Base-by-base conservation (phyloP, 176 grass and related monocot genomes). In the Tuctoria greenei region DNA sequence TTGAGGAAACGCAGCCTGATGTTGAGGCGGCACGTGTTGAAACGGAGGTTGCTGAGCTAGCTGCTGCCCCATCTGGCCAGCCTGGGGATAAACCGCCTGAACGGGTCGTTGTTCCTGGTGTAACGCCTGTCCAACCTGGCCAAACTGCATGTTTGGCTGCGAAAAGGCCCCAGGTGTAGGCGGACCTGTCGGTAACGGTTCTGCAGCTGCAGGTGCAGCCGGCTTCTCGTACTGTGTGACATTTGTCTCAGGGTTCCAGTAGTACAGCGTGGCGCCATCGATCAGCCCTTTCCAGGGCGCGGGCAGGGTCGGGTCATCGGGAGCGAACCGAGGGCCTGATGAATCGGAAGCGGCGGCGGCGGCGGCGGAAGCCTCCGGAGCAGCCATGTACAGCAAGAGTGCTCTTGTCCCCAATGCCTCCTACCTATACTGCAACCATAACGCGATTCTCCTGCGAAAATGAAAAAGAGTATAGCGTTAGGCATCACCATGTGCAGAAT, bases 181-280 rank as follows among this genome's bases (percentile, higher is more conserved):
- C 69, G 71, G 74, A 39, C 82, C 82, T 10, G 72, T 20, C 0
- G 89, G 89, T 67, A 92, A 23, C 0, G 78, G 87, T 17, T 79
- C 75, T 0, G 23, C 64, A 0, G 55, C 71, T 0, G 67, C 59
- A 2, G 64, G 27, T 1, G 56, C 66, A 8, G 35, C 67, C 0
- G 95, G 95, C 54, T 72, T 92, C 73, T 99, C 95, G 3, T 99
- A 95, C 69, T 99, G 95, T 14, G 95, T 99, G 6, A 92, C 64
- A 62, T 99, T 99, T 7, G 89, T 95, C 55, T 99, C 95, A 7
- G 91, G 91, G 69, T 99, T 99, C 95, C 95, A 99, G 67, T 99
- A 99, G 79, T 99, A 99, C 37, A 99, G 46, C 0, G 91, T 92
- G 0, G 59, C 75, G 17, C 95, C 95, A 20, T 99, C 89, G 0